Base-by-base conservation (phyloP, 345 rosid genomes). In the Corymbia maculata region DNA sequence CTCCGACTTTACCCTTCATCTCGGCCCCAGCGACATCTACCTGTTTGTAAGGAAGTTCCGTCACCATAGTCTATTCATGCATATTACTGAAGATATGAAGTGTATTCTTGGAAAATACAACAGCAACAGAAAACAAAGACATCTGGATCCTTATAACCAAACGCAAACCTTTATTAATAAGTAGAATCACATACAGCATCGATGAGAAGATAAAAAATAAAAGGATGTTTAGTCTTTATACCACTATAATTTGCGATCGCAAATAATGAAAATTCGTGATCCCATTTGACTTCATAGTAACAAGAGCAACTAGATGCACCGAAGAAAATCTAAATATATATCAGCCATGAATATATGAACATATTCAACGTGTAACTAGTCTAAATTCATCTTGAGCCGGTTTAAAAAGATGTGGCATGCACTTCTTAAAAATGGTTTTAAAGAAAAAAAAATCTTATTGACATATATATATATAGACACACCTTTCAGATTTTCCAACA, bases 1-100 rank as follows among this genome's bases (percentile, higher is more conserved):
- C 66, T 12, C 98, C 98, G 1, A 96, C 91, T 93, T 95, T 97
- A 82, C 99, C 96, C 85, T 96, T 95, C 97, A 95, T 95, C 90
- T 79, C 93, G 7, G 97, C 98, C 92, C 95, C 97, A 1, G 97
- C 88, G 0, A 94, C 99, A 52, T 96, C 53, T 52, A 52, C 53
- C 53, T 52, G 53, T 52, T 6, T 51, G 52, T 51, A 13, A 51
- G 52, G 57, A 3, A 53, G 22, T 53, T 53, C 57, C 57, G 10
- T 53, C 57, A 53, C 57, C 57, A 53, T 53, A 53, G 57, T 53
- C 24, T 19, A 14, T 14, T 51, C 53, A 51, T 51, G 53, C 53
- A 51, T 51, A 14, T 51, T 51, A 51, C 53, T 51, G 53, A 51
- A 51, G 17, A 51, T 51, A 53, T 53, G 21, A 53, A 53, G 8